Conservation (phyloP, 2,329 filamentous ascomycete species). For the Colletotrichum sojae region DNA sequence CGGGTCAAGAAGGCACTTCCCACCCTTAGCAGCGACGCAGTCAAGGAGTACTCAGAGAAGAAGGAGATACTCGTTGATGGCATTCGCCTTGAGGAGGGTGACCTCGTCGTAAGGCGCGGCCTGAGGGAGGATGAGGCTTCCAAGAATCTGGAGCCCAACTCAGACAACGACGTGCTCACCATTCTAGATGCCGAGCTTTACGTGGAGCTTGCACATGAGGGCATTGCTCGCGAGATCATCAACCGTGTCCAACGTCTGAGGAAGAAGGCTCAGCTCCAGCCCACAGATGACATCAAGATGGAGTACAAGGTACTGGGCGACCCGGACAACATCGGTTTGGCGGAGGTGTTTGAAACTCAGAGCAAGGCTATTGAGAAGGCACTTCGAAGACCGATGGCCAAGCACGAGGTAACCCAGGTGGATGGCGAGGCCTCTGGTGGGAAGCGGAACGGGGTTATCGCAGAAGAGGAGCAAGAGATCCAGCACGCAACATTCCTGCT, state of each 20-base stretch:
- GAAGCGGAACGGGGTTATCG: conserved; percentile 66
- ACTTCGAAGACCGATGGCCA: conserved; percentile 80
- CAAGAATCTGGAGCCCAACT: conserved; percentile 86
- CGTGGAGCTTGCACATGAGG: conserved; percentile 89
- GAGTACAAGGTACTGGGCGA: conserved; percentile 88
- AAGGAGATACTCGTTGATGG: conserved; percentile 87
- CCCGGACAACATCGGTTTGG: conserved; percentile 81
- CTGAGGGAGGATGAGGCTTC: conserved; percentile 80
- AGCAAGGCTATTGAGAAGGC: conserved; percentile 60
- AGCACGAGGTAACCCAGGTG: conserved; percentile 44
- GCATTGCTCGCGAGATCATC: conserved; percentile 91
- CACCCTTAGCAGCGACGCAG: conserved; percentile 81
- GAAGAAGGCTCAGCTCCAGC: conserved; percentile 92
- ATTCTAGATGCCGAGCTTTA: conserved; percentile 89
- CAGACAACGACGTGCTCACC: conserved; percentile 89
- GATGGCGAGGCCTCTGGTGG: conserved; percentile 39
- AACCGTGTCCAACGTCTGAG: conserved; percentile 92
- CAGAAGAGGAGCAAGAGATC: conserved; percentile 88
- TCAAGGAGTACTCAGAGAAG: conserved; percentile 81
- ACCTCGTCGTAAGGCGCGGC: conserved; percentile 86
- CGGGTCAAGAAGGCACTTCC: conserved; percentile 94
- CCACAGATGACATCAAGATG: conserved; percentile 97
- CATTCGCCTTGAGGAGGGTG: conserved; percentile 84
- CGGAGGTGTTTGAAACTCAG: conserved; percentile 74
- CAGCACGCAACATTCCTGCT: conserved; percentile 86